Evolutionary conservation across 108 stramenopile genomes (phyloP).

Genomic region (Cyclotella distinguenda): DNA sequence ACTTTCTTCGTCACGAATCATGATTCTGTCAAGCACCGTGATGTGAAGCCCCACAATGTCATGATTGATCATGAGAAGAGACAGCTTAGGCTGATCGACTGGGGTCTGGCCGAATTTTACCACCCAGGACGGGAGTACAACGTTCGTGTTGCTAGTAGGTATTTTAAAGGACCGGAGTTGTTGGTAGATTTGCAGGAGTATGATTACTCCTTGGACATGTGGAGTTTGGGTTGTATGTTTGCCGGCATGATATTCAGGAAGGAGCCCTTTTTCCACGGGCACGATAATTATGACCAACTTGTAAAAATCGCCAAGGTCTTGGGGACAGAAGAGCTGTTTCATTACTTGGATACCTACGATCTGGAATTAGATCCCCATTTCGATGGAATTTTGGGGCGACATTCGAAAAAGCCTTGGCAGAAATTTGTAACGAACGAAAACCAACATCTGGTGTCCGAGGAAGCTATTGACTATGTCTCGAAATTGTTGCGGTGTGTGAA

Average conservation of each 20-base stretch:
- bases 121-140: conserved; percentile 99
- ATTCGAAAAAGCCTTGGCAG: conserved; percentile 97
- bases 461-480: conserved; percentile 95
- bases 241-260: conserved; percentile 99
- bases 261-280: conserved; percentile 98
- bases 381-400: conserved; percentile 95
- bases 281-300: conserved; percentile 99
- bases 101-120: conserved; percentile 99
- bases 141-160: conserved; percentile 98
- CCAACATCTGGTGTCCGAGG: conserved; percentile 95
- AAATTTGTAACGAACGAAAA: conserved; percentile 97
- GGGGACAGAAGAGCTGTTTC: conserved; percentile 96
- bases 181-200: conserved; percentile 99
- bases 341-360: conserved; percentile 96
- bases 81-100: conserved; percentile 98
- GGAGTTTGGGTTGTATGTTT: conserved; percentile 99
- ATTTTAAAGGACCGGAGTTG: conserved; percentile 99
- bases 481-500: conserved; percentile 71
- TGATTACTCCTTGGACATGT: conserved; percentile 99
- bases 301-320: conserved; percentile 98
- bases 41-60: conserved; percentile 99
- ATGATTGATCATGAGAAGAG: conserved; percentile 99
- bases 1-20: too few species aligned
- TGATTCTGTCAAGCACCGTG: conserved; percentile 94
- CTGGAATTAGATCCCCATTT: conserved; percentile 96